Conservation (phyloP, 176 grass and related monocot genomes). For the Alopecurus myosuroides region DNA sequence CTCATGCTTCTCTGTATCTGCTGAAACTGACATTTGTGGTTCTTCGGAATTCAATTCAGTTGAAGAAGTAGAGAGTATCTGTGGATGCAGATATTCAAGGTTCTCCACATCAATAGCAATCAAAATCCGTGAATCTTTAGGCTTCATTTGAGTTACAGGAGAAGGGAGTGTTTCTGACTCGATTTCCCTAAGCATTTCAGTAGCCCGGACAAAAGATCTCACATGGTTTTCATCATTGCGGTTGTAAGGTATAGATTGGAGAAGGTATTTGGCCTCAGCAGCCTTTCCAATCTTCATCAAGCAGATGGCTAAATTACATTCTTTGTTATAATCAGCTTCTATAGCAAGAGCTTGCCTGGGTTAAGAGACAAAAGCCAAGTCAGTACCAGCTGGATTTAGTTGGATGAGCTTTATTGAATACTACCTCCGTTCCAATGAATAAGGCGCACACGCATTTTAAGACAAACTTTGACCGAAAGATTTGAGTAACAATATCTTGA, state of each 20-base stretch:
- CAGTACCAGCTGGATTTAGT: constrained; percentile 5
- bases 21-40: constrained; percentile 3
- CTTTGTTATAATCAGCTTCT: constrained; percentile 58
- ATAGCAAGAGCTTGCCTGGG: constrained; percentile 72
- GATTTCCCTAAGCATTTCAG: constrained; percentile 41
- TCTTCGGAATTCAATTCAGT: constrained; percentile 27
- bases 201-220: constrained; percentile 45
- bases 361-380: constrained; percentile 5
- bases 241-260: constrained; percentile 44
- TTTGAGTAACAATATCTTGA: too few relatives aligned
- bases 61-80: constrained; percentile 15
- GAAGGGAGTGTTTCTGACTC: constrained; percentile 35
- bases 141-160: constrained; percentile 41
- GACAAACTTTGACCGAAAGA: too few relatives aligned
- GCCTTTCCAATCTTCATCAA: constrained; percentile 61
- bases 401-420: neutral
- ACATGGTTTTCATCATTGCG: constrained; percentile 39
- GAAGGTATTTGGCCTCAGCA: constrained; percentile 51
- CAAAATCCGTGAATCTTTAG: constrained; percentile 16
- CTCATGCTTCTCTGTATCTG: constrained; percentile 23
- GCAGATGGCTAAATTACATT: constrained; percentile 74
- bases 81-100: constrained; percentile 24
- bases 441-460: too few relatives aligned
- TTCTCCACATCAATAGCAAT: constrained; percentile 29
- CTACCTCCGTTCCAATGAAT: too few relatives aligned